These are phyloP conservation scores for Boletus subcaerulescens DNA, from an alignment of 768 basidiomycete genomes.

Conservation along the genomic window DNA sequence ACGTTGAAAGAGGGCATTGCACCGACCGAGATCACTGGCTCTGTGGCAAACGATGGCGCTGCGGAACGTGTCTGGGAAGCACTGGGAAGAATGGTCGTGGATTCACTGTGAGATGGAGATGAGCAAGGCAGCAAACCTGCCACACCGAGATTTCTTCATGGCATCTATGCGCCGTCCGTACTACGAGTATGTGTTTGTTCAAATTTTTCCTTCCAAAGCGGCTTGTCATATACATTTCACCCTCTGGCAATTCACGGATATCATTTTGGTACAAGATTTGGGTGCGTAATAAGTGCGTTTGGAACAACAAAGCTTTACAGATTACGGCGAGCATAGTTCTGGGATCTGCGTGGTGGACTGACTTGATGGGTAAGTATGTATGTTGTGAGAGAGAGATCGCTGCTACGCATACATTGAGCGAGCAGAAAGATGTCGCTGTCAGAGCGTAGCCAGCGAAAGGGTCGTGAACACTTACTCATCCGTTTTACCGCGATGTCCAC, in stretches of 20 bases:
- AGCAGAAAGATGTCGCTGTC: no score
- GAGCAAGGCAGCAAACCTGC: neutral
- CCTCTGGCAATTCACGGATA: neutral
- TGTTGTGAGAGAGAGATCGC: neutral
- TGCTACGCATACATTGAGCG: neutral
- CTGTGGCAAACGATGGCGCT: neutral
- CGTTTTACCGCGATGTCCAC: no score
- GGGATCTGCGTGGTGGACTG: no score
- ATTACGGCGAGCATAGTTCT: no score
- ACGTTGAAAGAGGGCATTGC: neutral
- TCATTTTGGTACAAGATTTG: neutral
- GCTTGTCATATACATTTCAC: neutral
- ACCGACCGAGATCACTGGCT: neutral
- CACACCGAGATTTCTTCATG: neutral
- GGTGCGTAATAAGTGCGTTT: neutral
- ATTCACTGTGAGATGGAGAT: slow-evolving; percentile 1
- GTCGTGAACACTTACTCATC: no score
- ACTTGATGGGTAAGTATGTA: no score
- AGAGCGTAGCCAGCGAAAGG: no score
- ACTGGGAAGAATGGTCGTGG: slow-evolving; percentile 26
- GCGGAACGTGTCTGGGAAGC: slow-evolving; percentile 17
- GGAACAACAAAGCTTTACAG: neutral
- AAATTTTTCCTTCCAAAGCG: neutral
- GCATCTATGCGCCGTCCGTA: neutral
- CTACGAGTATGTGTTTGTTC: neutral